Evolutionary conservation across 495 filamentous ascomycete species (phyloP).

Genomic region (Aspergillus baeticus): DNA sequence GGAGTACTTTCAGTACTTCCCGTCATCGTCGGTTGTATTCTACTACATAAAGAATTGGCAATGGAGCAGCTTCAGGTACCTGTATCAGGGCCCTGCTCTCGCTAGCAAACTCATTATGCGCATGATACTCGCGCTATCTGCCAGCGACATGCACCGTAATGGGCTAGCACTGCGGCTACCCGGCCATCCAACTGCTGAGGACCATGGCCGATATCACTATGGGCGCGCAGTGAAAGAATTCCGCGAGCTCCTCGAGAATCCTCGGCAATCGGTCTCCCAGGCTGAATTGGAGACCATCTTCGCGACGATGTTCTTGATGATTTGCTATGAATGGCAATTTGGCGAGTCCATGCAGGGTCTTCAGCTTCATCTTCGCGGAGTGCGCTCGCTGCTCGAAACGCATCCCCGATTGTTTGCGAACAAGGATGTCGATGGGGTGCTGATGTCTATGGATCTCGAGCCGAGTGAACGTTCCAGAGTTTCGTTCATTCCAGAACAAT

Average conservation of each 20-base stretch:
- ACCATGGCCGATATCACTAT: constrained; percentile 43
- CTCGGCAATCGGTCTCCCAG: constrained; percentile 25
- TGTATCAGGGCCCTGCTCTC: constrained; percentile 38
- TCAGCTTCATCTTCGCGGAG: constrained; percentile 40
- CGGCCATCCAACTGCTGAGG: constrained; percentile 34
- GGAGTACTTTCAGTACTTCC: constrained; percentile 44
- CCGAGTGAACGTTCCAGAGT: constrained; percentile 21
- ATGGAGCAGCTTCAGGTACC: constrained; percentile 42
- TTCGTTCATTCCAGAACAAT: constrained; percentile 41
- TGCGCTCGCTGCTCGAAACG: constrained; percentile 39
- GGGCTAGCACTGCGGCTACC: constrained; percentile 29
- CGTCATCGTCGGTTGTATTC: constrained; percentile 39
- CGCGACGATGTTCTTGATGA: constrained; percentile 44
- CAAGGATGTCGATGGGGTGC: constrained; percentile 35
- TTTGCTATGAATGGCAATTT: constrained; percentile 45
- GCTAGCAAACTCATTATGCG: constrained; percentile 45
- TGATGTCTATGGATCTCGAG: constrained; percentile 25
- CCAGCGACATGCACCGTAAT: constrained; percentile 42
- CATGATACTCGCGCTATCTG: constrained; percentile 42
- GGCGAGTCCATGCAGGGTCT: constrained; percentile 41
- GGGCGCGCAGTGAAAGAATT: constrained; percentile 44
- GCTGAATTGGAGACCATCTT: constrained; percentile 39
- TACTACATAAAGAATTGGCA: constrained; percentile 46
- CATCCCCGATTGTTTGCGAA: constrained; percentile 39
- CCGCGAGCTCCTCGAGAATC: constrained; percentile 38